Evolutionary conservation across 2,329 filamentous ascomycete species (phyloP).

Genomic region (Neonectria hederae): DNA sequence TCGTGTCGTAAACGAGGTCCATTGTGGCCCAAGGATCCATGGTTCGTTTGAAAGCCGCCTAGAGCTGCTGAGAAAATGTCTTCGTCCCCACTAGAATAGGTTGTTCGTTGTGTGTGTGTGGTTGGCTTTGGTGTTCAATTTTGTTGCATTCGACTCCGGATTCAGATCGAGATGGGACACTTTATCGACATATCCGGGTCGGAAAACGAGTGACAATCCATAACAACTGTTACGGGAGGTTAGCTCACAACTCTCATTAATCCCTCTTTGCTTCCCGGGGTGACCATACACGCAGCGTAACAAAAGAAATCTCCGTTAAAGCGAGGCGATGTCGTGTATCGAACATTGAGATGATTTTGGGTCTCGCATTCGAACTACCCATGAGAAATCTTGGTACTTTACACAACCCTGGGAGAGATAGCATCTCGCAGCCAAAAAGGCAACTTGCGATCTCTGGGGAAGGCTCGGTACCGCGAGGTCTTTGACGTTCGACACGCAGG

Average conservation of each 20-base stretch:
- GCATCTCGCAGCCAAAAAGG: not conserved
- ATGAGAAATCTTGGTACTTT: not conserved
- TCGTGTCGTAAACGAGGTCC: not conserved
- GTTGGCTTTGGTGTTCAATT: not conserved
- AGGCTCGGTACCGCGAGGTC: not conserved
- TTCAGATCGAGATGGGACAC: not conserved
- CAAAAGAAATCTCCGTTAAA: too few relatives aligned
- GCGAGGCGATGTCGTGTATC: too few relatives aligned
- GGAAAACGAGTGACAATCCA: not conserved
- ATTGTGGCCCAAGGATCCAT: not conserved
- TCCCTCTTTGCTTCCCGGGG: too few relatives aligned
- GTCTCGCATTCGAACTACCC: not conserved
- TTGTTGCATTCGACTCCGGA: not conserved
- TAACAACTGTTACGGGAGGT: too few relatives aligned
- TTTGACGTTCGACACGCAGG: not conserved
- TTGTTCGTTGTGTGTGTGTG: not conserved
- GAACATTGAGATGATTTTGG: rapidly evolving
- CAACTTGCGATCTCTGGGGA: not conserved
- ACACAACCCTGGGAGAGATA: not conserved
- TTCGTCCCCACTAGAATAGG: not conserved
- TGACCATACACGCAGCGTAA: too few relatives aligned
- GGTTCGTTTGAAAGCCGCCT: not conserved
- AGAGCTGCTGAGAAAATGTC: not conserved
- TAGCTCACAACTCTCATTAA: too few relatives aligned
- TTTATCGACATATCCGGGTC: not conserved